Evolutionary conservation across 331 rosid species (phyloP).

Genomic region (Arachis monticola): DNA sequence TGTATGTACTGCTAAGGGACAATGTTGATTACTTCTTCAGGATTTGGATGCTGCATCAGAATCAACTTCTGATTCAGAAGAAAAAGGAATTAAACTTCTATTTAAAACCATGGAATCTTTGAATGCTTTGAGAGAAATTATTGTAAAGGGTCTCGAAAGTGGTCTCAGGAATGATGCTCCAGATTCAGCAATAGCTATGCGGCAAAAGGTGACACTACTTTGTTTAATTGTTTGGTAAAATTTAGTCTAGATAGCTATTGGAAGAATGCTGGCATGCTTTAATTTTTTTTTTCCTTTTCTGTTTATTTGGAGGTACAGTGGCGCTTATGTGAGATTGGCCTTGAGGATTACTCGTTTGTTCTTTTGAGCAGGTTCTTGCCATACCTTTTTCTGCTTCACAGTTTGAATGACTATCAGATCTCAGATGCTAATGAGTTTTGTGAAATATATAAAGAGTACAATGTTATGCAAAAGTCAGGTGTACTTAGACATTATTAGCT

Average conservation of each 20-base stretch:
- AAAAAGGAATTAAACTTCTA: slow-evolving; percentile 51
- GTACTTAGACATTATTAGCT: slow-evolving; percentile 18
- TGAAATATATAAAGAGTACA: slow-evolving; percentile 25
- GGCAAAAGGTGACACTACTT: slow-evolving; percentile 73
- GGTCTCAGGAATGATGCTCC: slow-evolving; percentile 99
- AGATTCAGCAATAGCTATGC: slow-evolving; percentile 94
- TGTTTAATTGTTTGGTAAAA: slow-evolving; percentile 32
- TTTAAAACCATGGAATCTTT: slow-evolving; percentile 85
- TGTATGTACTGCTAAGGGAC: slow-evolving; percentile 34
- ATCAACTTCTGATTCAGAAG: slow-evolving; percentile 50
- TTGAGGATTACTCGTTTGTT: slow-evolving; percentile 92
- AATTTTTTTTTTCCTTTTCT: slow-evolving; percentile 25
- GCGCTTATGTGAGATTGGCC: slow-evolving; percentile 98
- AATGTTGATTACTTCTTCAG: slow-evolving; percentile 54
- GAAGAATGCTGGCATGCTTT: slow-evolving; percentile 38
- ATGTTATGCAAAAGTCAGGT: slow-evolving; percentile 20
- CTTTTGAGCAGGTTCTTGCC: slow-evolving; percentile 83
- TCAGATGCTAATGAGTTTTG: slow-evolving; percentile 13
- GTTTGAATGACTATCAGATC: slow-evolving; percentile 27
- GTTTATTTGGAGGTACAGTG: slow-evolving; percentile 60
- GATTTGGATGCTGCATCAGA: slow-evolving; percentile 69
- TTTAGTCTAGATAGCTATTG: slow-evolving; percentile 29
- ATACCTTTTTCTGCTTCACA: slow-evolving; percentile 32
- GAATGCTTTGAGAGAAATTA: slow-evolving; percentile 68
- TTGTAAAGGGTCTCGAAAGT: slow-evolving; percentile 87